These are phyloP conservation scores for Triangularia setosa DNA, from an alignment of 2,329 filamentous ascomycete genomes.

Conservation along the genomic window DNA sequence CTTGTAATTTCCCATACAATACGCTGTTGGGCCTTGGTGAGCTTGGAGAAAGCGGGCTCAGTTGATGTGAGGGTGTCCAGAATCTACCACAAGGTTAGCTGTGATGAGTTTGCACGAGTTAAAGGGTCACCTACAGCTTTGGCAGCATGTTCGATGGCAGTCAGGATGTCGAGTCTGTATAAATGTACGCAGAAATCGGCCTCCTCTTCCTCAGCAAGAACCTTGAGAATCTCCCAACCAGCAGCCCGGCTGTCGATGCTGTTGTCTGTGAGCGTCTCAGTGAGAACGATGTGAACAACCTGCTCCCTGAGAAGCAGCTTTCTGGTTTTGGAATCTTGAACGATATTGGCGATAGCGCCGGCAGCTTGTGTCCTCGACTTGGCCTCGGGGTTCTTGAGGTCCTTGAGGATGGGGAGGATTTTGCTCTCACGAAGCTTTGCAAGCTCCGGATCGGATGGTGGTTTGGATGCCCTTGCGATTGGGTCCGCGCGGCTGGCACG, in stretches of 20 bases:
- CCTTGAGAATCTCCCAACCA: slow-evolving; percentile 63
- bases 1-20: slow-evolving; percentile 52
- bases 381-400: slow-evolving; percentile 56
- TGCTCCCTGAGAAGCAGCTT: slow-evolving; percentile 64
- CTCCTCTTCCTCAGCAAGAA: slow-evolving; percentile 60
- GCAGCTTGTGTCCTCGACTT: slow-evolving; percentile 59
- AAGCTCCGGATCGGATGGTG: slow-evolving; percentile 60
- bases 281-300: slow-evolving; percentile 59
- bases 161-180: slow-evolving; percentile 58
- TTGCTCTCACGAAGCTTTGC: slow-evolving; percentile 59
- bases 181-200: slow-evolving; percentile 64
- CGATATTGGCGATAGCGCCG: slow-evolving; percentile 56
- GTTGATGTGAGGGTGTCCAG: slow-evolving; percentile 40
- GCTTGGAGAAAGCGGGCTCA: slow-evolving; percentile 42
- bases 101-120: slow-evolving; percentile 2
- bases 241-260: slow-evolving; percentile 60
- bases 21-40: slow-evolving; percentile 50
- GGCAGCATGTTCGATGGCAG: slow-evolving; percentile 55
- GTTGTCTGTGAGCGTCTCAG: slow-evolving; percentile 60
- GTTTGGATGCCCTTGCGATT: slow-evolving; percentile 55
- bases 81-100: slow-evolving; percentile 32
- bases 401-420: slow-evolving; percentile 59
- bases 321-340: slow-evolving; percentile 58
- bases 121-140: slow-evolving; percentile 41
- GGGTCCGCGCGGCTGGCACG: slow-evolving; percentile 51